A percentile compares a stretch with the other conserved stretches of the same genome.
These are phyloP conservation scores for Fusarium zealandicum DNA, from an alignment of 2,329 filamentous ascomycete genomes.

Conservation along the genomic window DNA sequence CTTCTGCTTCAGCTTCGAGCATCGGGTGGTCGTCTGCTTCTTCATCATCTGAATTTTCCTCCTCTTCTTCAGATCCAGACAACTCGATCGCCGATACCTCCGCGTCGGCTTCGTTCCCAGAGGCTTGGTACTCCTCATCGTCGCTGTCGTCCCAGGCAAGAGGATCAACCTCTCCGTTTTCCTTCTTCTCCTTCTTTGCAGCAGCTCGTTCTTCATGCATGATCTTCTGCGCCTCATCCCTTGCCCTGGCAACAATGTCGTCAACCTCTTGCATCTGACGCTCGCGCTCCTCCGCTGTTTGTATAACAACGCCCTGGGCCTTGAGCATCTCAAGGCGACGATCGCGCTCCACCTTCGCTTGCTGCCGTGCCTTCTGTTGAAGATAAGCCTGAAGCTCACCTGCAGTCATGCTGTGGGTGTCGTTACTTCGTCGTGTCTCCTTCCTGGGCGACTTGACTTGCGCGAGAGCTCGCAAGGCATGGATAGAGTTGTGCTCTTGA, in stretches of 20 bases:
- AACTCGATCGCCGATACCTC: constrained; percentile 52
- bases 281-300: constrained; percentile 87
- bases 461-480: constrained; percentile 76
- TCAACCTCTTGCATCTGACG: constrained; percentile 84
- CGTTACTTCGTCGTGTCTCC: constrained; percentile 52
- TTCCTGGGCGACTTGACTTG: constrained; percentile 71
- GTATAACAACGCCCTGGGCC: constrained; percentile 80
- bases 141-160: constrained; percentile 65
- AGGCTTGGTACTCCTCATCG: constrained; percentile 58
- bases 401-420: constrained; percentile 67
- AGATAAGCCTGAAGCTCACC: constrained; percentile 74
- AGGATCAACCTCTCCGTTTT: constrained; percentile 56
- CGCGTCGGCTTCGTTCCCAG: constrained; percentile 48
- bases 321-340: constrained; percentile 78
- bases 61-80: constrained; percentile 54
- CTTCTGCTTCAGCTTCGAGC: constrained; percentile 52
- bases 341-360: constrained; percentile 79
- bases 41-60: constrained; percentile 46
- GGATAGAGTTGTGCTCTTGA: constrained; percentile 69
- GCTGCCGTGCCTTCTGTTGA: constrained; percentile 75
- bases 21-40: constrained; percentile 46
- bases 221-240: constrained; percentile 77
- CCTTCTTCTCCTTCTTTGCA: constrained; percentile 68
- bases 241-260: constrained; percentile 84
- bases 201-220: constrained; percentile 78